Conservation (phyloP, 1,284 basidiomycete species). For the Cryptococcus hybrid region DNA sequence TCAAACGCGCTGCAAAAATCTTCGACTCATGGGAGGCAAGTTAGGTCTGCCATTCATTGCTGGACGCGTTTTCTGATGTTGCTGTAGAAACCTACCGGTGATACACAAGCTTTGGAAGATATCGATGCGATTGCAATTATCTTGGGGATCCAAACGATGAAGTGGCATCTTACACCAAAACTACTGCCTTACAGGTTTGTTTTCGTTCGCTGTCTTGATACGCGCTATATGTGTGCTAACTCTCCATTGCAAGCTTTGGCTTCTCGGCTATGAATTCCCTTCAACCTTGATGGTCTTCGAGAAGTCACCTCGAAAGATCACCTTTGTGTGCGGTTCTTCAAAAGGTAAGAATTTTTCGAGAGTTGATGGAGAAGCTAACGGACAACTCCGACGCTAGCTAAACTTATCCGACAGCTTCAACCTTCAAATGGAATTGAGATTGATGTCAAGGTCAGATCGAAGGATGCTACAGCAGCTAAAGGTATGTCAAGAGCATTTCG, state of each 20-base stretch:
- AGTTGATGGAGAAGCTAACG: not conserved
- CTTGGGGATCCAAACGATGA: conserved; percentile 78
- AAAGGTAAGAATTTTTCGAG: conserved; percentile 63
- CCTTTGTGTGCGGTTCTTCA: conserved; percentile 79
- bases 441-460: conserved; percentile 39
- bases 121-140: conserved; percentile 69
- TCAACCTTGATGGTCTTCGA: conserved; percentile 85
- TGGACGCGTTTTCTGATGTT: conserved; percentile 41
- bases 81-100: conserved; percentile 71
- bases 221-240: not conserved
- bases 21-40: conserved; percentile 73
- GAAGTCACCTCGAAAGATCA: conserved; percentile 57
- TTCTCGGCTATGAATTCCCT: conserved; percentile 95
- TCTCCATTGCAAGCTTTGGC: conserved; percentile 70
- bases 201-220: not conserved
- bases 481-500: not conserved
- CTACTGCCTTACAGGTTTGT: conserved; percentile 82
- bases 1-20: conserved; percentile 64
- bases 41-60: conserved; percentile 11
- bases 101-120: conserved; percentile 50
- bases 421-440: conserved; percentile 33
- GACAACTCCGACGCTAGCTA: conserved; percentile 27
- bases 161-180: conserved; percentile 78
- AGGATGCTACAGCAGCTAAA: conserved; percentile 38
- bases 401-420: conserved; percentile 44